Base-by-base conservation (phyloP, 2,329 filamentous ascomycete species). In the Pseudodiploospora longispora region DNA sequence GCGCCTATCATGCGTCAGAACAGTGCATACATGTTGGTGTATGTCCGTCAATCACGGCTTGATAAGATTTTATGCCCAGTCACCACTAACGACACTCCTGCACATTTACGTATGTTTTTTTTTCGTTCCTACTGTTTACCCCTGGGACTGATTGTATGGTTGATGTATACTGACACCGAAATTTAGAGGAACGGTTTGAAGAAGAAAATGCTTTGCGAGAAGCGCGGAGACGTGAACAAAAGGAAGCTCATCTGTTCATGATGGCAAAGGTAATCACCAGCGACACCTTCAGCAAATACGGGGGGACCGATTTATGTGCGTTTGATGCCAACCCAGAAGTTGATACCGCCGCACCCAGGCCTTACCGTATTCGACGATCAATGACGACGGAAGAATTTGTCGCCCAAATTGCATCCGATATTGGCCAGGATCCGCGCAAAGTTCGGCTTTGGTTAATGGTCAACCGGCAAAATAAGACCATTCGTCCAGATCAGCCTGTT, bases 21-120 rank as follows among this genome's bases (percentile, higher is more conserved):
- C 65, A 98, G 90, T 62, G 94, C 93, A 5, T 98, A 98, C 72
- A 98, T 98, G 93, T 68, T 98, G 72, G 94, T 98, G 2, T 98
- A 98, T 60, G 88, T 98, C 52, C 83, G 93, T 38, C 87, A 95
- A 61, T 85, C 83, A 41, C 80, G 83, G 45, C 67, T 95, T n/a
- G 86, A 95, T 58, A 76, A 86, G 52, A 83, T 97, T 39, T 74
- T 98, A 42, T 79, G 83, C 36, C 78, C 82, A 0, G 85, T 93
- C 33, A 75, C 78, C n/a, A 75, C 84, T 51, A 76, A 85, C 2
- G 84, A 95, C 56, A 87, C 89, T 10, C 94, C 93, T 3, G 62
- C 72, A 42, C 90, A 96, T 67, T 78, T 97, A 41, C 83, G 81
- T 83, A 74, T 68, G 75, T 67, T 36, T 27, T 27, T 12, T 37